Percentiles rank a stretch among this genome's conserved stretches.
Conservation (phyloP, 345 rosid genomes). For the Salix purpurea region DNA sequence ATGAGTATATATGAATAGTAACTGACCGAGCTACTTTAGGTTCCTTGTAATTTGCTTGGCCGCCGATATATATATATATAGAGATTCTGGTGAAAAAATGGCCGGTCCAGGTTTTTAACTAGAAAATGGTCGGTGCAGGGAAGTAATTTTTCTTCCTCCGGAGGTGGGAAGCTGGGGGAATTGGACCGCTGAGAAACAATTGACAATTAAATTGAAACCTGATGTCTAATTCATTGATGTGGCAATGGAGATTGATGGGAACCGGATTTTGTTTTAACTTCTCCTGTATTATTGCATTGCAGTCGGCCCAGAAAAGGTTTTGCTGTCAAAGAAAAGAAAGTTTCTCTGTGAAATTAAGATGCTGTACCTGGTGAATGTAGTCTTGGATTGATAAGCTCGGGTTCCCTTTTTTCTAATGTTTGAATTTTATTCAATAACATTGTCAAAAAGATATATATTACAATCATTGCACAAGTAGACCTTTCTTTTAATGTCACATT, state of each 20-base stretch:
- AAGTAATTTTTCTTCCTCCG: background rate
- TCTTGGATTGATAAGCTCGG: background rate
- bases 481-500: no score
- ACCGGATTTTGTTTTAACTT: background rate
- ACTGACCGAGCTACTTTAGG: no score
- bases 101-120: no score
- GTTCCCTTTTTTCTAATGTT: background rate
- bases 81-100: background rate
- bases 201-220: background rate
- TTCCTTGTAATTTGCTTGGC: background rate
- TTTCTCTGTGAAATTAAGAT: background rate
- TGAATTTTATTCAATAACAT: background rate
- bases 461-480: background rate
- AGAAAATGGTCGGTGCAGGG: background rate
- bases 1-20: no score
- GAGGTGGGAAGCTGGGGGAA: slow-evolving; percentile 9
- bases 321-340: no score
- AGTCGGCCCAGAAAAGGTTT: no score
- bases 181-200: background rate
- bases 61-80: background rate
- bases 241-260: background rate
- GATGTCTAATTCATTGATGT: background rate
- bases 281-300: background rate
- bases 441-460: background rate
- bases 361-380: background rate